Evolutionary conservation across 768 basidiomycete genomes (phyloP), one percentile per base, ranked within the genome.

Genomic region (Auricularia sp.): DNA sequence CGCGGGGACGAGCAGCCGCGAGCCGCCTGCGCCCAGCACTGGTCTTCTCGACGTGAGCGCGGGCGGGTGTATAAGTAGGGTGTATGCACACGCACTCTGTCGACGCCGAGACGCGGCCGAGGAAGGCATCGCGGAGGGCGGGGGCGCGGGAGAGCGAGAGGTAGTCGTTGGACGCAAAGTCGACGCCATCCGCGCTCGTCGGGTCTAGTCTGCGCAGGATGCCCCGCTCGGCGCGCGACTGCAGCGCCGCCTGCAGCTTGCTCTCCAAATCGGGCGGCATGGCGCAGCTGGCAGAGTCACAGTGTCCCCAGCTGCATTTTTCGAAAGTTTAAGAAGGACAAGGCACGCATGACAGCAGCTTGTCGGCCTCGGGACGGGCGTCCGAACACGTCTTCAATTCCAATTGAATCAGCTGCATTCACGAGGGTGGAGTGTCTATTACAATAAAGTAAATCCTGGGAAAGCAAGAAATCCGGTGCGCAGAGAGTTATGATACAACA

Each of bases 91-190:
- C 56, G 24, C 29, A 59, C 56, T 81, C 76, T n/a, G 81, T 83
- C 0, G 81, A 77, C 0, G 64, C 62, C 2, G 73, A 68, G 13
- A 91, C 80, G 63, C 82, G 81, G 2, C 69, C 37, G 39, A 95
- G 80, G 70, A 93, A 89, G 8, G 75, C 77, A 0, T 73, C 63
- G 35, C 88, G 86, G 13, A 94, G 80, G 21, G 69, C 67, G 1
- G 79, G 69, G 2, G 86, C 90, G 21, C 77, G 73, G 1, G 93
- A 79, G 33, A 97, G 81, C 0, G 92, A 93, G 63, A 97, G 88
- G 75, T 95, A 97, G 75, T 97, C 93, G 74, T 96, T 97, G 2
- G 92, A 90, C n/a, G 82, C 88, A 74, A 93, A 92, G 71, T 94
- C 90, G 63, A 81, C 76, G 56, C 56, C 29, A 29, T 24, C 21